These are phyloP conservation scores for Cryphonectria radicalis DNA, from an alignment of 2,329 filamentous ascomycete genomes.

Conservation along the genomic window DNA sequence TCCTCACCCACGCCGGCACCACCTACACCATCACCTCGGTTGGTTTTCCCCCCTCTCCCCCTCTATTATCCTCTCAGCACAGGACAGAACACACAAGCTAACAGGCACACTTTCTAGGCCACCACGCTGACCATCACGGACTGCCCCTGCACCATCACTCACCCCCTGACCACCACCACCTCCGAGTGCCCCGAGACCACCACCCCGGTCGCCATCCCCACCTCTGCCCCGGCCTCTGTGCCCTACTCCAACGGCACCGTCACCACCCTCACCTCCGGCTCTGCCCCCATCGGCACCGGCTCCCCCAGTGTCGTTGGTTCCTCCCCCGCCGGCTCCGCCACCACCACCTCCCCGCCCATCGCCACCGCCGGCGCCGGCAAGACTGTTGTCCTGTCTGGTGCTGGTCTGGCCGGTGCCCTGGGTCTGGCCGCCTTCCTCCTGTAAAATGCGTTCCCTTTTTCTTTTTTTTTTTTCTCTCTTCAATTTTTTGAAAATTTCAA, in stretches of 20 bases:
- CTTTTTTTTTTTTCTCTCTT: too few species aligned
- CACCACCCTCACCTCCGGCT: slow-evolving; percentile 36
- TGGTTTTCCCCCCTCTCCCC: slow-evolving; percentile 34
- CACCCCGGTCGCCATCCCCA: slow-evolving; percentile 57
- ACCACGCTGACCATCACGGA: slow-evolving; percentile 73
- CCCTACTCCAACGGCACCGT: slow-evolving; percentile 46
- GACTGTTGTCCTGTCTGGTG: slow-evolving; percentile 60
- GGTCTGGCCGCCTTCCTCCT: slow-evolving; percentile 62
- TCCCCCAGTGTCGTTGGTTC: slow-evolving; percentile 1
- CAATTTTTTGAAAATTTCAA: not conserved
- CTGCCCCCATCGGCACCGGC: slow-evolving; percentile 30
- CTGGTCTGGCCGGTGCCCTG: slow-evolving; percentile 63
- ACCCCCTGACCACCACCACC: slow-evolving; percentile 58
- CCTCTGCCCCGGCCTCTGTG: slow-evolving; percentile 28
- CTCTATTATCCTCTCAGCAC: not conserved
- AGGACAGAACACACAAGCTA: slow-evolving; percentile 24
- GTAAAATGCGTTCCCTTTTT: slow-evolving; percentile 45
- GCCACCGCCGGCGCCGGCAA: slow-evolving; percentile 62
- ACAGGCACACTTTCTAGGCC: slow-evolving; percentile 45
- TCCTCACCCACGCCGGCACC: slow-evolving; percentile 64
- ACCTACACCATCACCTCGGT: slow-evolving; percentile 73
- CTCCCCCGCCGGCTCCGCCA: slow-evolving; percentile 32
- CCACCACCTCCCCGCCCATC: slow-evolving; percentile 48
- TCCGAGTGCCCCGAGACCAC: slow-evolving; percentile 61
- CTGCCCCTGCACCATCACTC: slow-evolving; percentile 72